Base-by-base conservation (phyloP, 441 rosid genomes). In the Erodium texanum region DNA sequence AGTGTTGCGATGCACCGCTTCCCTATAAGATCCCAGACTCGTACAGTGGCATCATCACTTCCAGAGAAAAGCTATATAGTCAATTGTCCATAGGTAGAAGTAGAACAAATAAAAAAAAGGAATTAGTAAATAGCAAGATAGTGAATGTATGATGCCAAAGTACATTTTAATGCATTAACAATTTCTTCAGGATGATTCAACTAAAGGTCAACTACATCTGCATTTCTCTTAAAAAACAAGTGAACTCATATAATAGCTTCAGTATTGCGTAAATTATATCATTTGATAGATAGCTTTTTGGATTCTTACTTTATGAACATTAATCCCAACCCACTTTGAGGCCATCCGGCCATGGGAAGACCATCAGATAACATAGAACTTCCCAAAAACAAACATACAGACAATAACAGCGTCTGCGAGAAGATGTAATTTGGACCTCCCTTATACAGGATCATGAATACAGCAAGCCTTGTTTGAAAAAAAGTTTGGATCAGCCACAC, bases 21-120 rank as follows among this genome's bases (percentile, higher is more conserved):
- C n/a, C 83, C 74, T 69, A 77, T 24, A 73, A 94, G 89, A 83
- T 94, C 87, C 99, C 99, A 94, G 45, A 84, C 91, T 68, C 96
- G 85, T 74, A 91, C 77, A 16, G 89, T 81, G 65, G 93, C 81
- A 84, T 94, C 99, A 79, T 87, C 97, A 69, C 97, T 85, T 77
- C 87, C 97, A 66, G 99, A 89, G 72, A 91, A 77, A 66, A 94
- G 92, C 99, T 93, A 74, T 41, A 41, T 9, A 41, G 0, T 41
- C 50, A 9, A 14, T 41, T 41, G 50, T 41, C 11, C 50, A 41
- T 41, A 41, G 50, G 15, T 41, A 9, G 11, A 41, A 41, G 50
- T 11, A 10, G 12, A 41, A 41, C 14, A 8, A 41, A 41, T 41
- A 11, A 41, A 41, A 1, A 41, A 41, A 11, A 41, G 50, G 50